Base-by-base conservation (phyloP, 768 basidiomycete genomes). In the Leccinum rimulosum region DNA sequence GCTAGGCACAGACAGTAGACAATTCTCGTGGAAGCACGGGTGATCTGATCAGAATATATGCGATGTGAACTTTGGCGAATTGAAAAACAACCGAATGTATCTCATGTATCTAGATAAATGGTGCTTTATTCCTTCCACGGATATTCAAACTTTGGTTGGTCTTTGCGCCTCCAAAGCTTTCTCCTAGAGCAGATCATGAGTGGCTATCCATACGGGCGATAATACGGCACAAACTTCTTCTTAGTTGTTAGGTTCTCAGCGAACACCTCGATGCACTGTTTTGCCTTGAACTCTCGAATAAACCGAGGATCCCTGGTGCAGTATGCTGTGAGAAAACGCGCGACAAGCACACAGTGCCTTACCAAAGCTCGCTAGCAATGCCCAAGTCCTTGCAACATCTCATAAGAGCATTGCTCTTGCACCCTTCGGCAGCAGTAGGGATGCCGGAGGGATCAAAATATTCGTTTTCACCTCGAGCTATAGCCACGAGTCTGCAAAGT, bases 341-440 rank as follows among this genome's bases (percentile, higher is more conserved):
- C 22, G 1, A 43, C 15, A 12, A 52, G 15, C 22, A 7, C n/a
- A 62, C 28, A 5, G 28, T 25, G 67, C 2, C 82, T 61, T 64
- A 94, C 95, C 96, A 98, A 25, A 98, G 85, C 75, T 98, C 96
- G 72, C 93, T 95, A 0, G 96, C 96, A 64, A 98, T 82, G 11
- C 96, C 96, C 43, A 98, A 77, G 69, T 98, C 96, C 70, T 98
- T 98, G 77, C 93, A 95, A 73, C 96, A 98, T 33, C 96, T 80
- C 95, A 98, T 97, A 31, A 98, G 78, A 1, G 96, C 96, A 63
- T 98, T 98, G 70, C 91, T 93, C 75, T 98, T 98, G 77, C 90
- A 93, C 0, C 88, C 93, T 72, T 98, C 96, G 0, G 90, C 91
- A 0, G 96, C 96, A 0, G 96, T 98, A 2, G 96, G 84, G 52